Percentiles rank a stretch among this genome's conserved stretches.
These are phyloP conservation scores for Fusarium hainanense DNA, from an alignment of 2,329 filamentous ascomycete genomes.

Conservation along the genomic window DNA sequence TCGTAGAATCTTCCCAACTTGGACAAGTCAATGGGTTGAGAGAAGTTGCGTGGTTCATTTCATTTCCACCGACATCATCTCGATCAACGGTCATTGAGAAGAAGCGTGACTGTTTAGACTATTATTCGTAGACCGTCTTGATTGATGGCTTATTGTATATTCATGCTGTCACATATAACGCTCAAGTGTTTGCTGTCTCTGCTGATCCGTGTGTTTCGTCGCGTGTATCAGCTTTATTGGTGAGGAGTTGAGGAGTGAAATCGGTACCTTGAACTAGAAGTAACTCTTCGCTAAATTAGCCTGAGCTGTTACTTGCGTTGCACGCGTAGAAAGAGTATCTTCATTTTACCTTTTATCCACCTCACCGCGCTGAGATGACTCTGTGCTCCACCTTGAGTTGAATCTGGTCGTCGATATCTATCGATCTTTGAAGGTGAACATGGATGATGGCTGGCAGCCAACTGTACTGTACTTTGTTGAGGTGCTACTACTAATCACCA, in stretches of 20 bases:
- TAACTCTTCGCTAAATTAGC: conserved; percentile 17
- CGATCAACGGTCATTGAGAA: not conserved
- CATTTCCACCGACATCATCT: conserved; percentile 47
- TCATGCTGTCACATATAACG: conserved; percentile 14
- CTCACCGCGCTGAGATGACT: conserved; percentile 29
- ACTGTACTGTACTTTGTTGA: conserved; percentile 19
- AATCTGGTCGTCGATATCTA: conserved; percentile 20
- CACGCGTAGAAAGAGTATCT: conserved; percentile 17
- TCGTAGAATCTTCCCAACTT: conserved; percentile 34
- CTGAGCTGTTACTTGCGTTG: conserved; percentile 12
- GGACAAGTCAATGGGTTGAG: conserved; percentile 13
- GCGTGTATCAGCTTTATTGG: conserved; percentile 39
- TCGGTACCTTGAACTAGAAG: too few species aligned
- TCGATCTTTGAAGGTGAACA: conserved; percentile 10
- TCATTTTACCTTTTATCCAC: conserved; percentile 39
- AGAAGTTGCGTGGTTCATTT: not conserved
- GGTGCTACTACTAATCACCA: conserved; percentile 4
- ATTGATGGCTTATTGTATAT: not conserved
- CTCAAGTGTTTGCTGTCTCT: conserved; percentile 12
- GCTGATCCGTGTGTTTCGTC: conserved; percentile 33
- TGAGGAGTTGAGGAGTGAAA: too few species aligned
- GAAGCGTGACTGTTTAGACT: not conserved
- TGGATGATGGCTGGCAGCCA: conserved; percentile 10
- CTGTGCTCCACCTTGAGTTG: conserved; percentile 32
- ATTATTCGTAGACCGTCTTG: not conserved